Conservation (phyloP, 1,139 yeast species). For the Suhomyces wounanorum region DNA sequence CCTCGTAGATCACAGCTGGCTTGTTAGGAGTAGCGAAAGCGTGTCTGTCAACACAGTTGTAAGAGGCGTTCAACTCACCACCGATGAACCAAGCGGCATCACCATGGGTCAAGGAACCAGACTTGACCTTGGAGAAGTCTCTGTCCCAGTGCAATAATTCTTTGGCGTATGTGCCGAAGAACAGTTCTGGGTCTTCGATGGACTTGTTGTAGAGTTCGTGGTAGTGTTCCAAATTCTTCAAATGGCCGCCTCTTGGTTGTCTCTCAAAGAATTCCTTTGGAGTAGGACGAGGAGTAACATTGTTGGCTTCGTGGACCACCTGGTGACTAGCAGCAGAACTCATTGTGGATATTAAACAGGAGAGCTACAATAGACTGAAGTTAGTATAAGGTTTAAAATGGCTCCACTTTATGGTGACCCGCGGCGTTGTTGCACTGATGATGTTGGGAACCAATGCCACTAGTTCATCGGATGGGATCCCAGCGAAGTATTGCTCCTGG, state of each 20-base stretch:
- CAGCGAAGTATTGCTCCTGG: too few relatives aligned
- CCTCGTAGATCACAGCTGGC: slow-evolving; percentile 90
- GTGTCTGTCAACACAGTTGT: slow-evolving; percentile 96
- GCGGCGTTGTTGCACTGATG: not conserved
- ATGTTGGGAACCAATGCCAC: not conserved
- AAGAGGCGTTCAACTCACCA: slow-evolving; percentile 91
- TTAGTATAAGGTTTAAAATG: slow-evolving; percentile 2
- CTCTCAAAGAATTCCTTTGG: slow-evolving; percentile 76
- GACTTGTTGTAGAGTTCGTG: slow-evolving; percentile 73
- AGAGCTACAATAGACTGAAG: slow-evolving; percentile 1
- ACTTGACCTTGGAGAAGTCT: slow-evolving; percentile 71
- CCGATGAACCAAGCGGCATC: slow-evolving; percentile 92
- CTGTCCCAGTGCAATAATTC: slow-evolving; percentile 83
- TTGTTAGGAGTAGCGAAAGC: slow-evolving; percentile 86
- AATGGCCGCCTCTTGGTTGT: slow-evolving; percentile 60
- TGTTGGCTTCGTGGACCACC: slow-evolving; percentile 84
- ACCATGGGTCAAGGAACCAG: slow-evolving; percentile 76
- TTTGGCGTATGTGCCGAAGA: slow-evolving; percentile 82
- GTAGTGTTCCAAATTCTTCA: slow-evolving; percentile 66
- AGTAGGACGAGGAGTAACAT: slow-evolving; percentile 60
- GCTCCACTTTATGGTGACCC: not conserved
- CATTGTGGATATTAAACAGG: slow-evolving; percentile 8
- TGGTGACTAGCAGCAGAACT: slow-evolving; percentile 25
- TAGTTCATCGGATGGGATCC: too few relatives aligned
- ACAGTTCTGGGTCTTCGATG: slow-evolving; percentile 75